phyloP scores from a whole-genome alignment of 495 filamentous ascomycete genomes.

The Bacidia gigantensis region DNA sequence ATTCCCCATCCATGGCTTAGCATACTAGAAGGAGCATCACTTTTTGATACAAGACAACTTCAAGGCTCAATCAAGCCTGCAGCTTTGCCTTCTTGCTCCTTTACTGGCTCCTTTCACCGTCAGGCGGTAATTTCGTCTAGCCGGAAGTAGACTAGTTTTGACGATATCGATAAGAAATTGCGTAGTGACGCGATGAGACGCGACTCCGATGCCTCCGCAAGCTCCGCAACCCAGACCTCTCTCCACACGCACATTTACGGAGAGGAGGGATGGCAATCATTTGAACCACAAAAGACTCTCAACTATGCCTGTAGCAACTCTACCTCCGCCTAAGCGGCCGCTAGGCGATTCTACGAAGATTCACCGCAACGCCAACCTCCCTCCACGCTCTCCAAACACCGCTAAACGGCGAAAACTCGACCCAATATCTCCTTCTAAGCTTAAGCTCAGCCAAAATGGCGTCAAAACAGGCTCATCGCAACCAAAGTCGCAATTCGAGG shows the following conservation, averaged over 20 bases:
- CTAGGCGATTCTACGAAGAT: slow-evolving; percentile 44
- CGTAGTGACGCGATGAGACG: background rate
- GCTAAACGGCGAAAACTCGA: slow-evolving; percentile 76
- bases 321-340: slow-evolving; percentile 42
- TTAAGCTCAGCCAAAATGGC: slow-evolving; percentile 45
- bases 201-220: background rate
- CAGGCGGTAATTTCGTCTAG: too few relatives aligned
- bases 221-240: background rate
- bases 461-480: slow-evolving; percentile 59
- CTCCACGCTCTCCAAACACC: slow-evolving; percentile 30
- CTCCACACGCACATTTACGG: background rate
- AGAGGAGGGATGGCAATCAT: background rate
- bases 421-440: slow-evolving; percentile 34
- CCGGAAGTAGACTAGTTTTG: background rate
- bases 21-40: too few relatives aligned
- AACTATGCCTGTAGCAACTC: slow-evolving; percentile 38
- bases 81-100: too few relatives aligned
- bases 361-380: slow-evolving; percentile 28
- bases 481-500: slow-evolving; percentile 77
- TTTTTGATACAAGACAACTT: too few relatives aligned
- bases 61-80: too few relatives aligned
- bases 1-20: too few relatives aligned
- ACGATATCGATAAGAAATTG: background rate
- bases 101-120: too few relatives aligned
- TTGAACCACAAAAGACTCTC: background rate